Percentiles rank a stretch among this genome's conserved stretches.
Evolutionary conservation across 202 grass and related monocot genomes (phyloP).

Genomic region (Bolboschoenoplectus hybrid): DNA sequence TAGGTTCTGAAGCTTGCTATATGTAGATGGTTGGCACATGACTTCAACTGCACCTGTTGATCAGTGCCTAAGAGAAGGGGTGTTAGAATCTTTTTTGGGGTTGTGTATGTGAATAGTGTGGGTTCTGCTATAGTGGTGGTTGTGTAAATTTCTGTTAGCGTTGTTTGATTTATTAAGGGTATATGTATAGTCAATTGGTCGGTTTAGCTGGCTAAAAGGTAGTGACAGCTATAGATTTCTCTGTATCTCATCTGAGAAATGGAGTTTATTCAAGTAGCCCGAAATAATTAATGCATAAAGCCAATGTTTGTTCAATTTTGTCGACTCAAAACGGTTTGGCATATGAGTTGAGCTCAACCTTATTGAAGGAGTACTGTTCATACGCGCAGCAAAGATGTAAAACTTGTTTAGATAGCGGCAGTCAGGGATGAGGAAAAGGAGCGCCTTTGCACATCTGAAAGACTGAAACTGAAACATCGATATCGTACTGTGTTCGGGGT

Average conservation of each 20-base stretch:
- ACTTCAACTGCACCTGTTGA: background rate
- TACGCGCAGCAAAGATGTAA: no score
- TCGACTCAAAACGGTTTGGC: background rate
- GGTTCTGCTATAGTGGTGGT: conserved; percentile 7
- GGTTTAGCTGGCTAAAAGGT: background rate
- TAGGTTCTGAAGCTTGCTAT: background rate
- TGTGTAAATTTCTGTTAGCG: background rate
- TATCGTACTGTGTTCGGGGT: no score
- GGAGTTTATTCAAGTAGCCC: background rate
- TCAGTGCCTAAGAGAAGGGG: background rate
- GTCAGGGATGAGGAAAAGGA: no score
- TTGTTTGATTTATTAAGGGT: background rate
- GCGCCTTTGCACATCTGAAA: no score
- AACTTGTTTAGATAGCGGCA: no score
- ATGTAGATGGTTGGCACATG: background rate
- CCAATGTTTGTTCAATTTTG: background rate
- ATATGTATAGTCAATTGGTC: conserved; percentile 7
- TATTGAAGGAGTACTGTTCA: no score
- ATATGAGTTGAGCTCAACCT: background rate
- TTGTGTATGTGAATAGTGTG: conserved; percentile 21
- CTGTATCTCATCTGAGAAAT: conserved; percentile 5
- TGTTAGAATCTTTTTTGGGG: background rate
- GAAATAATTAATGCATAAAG: background rate
- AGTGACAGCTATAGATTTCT: conserved; percentile 1
- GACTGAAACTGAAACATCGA: no score